These are phyloP conservation scores for Chlamydomonas incerta DNA, from an alignment of 139 green algal genomes.

Conservation along the genomic window DNA sequence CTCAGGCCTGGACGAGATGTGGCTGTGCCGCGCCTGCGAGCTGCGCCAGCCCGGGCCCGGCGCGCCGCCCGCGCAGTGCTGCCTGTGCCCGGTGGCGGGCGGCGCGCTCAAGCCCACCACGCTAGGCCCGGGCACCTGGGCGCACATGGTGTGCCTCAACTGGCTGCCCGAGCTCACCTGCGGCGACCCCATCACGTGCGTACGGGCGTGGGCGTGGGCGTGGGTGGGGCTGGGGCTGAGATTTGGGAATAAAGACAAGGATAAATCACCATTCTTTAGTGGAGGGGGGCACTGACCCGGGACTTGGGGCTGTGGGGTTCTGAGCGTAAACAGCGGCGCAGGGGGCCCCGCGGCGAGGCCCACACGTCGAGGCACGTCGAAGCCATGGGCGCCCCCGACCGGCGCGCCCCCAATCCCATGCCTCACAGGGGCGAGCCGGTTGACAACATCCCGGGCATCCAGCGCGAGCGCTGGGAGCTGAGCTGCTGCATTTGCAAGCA, in stretches of 20 bases:
- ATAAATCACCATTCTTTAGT: no score
- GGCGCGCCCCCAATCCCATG: no score
- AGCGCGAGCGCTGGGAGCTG: constrained; percentile 92
- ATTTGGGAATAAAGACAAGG: no score
- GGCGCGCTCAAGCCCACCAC: constrained; percentile 92
- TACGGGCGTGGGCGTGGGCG: no score
- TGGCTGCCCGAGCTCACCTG: constrained; percentile 82
- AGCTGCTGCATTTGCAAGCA: constrained; percentile 88
- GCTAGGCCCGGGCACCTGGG: constrained; percentile 78
- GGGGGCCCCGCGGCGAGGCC: no score
- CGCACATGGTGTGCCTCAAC: constrained; percentile 89
- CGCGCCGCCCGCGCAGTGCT: constrained; percentile 82
- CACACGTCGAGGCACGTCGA: no score
- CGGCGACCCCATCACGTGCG: background rate
- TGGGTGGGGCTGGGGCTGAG: no score
- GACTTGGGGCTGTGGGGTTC: no score
- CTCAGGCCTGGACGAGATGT: constrained; percentile 78
- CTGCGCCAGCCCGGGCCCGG: constrained; percentile 58
- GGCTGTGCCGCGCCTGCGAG: constrained; percentile 90
- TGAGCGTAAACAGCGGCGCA: no score
- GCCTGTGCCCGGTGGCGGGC: constrained; percentile 89
- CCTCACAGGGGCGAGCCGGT: constrained; percentile 77
- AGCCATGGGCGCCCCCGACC: no score
- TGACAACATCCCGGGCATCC: constrained; percentile 80
- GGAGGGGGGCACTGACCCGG: no score